Evolutionary conservation across 208 protist genomes (phyloP), one percentile per base, ranked within the genome.

Genomic region (Leishmania tropica): DNA sequence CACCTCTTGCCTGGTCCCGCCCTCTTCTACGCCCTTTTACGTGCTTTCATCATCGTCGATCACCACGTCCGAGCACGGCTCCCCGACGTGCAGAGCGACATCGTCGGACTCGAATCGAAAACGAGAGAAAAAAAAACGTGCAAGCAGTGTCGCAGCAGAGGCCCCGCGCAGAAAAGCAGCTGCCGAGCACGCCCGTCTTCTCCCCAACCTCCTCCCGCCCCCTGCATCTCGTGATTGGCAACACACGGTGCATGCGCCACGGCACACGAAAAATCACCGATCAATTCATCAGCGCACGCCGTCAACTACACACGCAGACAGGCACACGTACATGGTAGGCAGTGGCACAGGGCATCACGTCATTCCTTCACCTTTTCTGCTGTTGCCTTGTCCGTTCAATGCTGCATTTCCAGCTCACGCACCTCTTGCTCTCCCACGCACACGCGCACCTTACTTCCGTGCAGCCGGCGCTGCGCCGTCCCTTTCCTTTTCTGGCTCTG

Each of bases 241-340:
- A 40, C 62, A 4, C 31, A 68, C 62, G 4, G 31, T 5, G 15
- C 62, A 40, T 68, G 62, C 31, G 31, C 31, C 31, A 8, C 31
- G 62, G 21, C 62, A 68, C 62, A 40, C 62, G 7, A 68, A 68
- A 40, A 21, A 31, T 62, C 28, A 2, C 28, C 56, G 24, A 31
- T 62, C 24, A 11, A 31, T 24, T 62, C 56, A 8, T 31, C 56
- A 42, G 53, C 28, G 62, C 64, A 31, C n/a, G 19, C 47, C 56
- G 19, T 10, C 28, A 64, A 47, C 45, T 53, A 64, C 71, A 75
- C 71, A 83, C 8, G 28, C 56, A 79, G 60, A 31, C 31, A 70
- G 72, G 45, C 31, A 80, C 15, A 70, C 75, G 37, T 37, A 48
- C 68, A 73, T 17, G 6, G 31, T 11, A 68, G 62, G 62, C 62